phyloP scores from a whole-genome alignment of 83 land plant species.

The Isoetes engelmannii region DNA sequence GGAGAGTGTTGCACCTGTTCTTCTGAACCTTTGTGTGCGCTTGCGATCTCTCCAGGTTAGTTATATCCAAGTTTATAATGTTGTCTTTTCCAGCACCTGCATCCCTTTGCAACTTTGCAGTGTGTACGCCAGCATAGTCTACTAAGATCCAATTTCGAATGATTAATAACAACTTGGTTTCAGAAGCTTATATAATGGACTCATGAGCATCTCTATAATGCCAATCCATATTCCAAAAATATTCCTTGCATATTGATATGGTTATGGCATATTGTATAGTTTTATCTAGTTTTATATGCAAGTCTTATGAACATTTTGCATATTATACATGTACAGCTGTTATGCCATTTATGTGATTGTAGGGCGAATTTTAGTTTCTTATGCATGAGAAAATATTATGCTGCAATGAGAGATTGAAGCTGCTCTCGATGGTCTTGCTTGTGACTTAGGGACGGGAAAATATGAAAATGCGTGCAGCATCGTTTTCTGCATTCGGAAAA shows the following conservation, averaged over 20 bases:
- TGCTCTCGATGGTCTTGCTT: neutral
- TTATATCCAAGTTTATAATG: neutral
- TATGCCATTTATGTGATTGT: neutral
- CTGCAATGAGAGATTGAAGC: neutral
- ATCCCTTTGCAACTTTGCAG: neutral
- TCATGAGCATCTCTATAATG: neutral
- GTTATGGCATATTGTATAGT: neutral
- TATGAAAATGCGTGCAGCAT: constrained; percentile 42
- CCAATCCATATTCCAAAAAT: neutral
- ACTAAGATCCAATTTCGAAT: neutral
- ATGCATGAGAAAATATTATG: too few relatives aligned
- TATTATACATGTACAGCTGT: neutral
- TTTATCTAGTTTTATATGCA: neutral
- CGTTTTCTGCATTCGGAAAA: constrained; percentile 64
- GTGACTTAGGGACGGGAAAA: constrained; percentile 42
- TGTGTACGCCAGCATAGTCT: neutral
- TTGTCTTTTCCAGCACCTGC: neutral
- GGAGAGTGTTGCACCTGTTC: constrained; percentile 53
- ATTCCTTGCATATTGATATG: neutral
- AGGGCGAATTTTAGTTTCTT: neutral
- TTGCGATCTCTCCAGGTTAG: constrained; percentile 59
- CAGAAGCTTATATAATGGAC: neutral
- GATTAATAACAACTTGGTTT: neutral
- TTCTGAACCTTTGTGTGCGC: constrained; percentile 49
- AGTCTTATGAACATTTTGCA: neutral